phyloP scores from a whole-genome alignment of 2,329 filamentous ascomycete genomes.

The Aspergillus felis region DNA sequence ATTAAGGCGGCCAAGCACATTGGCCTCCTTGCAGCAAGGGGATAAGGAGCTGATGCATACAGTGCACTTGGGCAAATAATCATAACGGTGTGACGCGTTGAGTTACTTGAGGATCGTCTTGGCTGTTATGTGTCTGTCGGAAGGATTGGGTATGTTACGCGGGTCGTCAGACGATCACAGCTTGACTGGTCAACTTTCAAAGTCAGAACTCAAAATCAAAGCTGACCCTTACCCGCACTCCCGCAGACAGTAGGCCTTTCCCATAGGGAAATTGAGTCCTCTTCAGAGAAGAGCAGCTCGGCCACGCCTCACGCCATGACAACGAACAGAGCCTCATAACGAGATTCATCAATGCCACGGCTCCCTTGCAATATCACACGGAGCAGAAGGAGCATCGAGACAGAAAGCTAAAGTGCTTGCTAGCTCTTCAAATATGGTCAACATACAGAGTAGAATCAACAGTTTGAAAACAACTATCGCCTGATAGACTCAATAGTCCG shows the following conservation, averaged over 20 bases:
- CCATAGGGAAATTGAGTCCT: background rate
- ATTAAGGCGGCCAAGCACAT: background rate
- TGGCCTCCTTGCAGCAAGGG: constrained; percentile 9
- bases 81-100: constrained; percentile 22
- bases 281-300: background rate
- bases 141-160: background rate
- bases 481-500: background rate
- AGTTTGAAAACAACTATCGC: background rate
- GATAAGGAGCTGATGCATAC: constrained; percentile 5
- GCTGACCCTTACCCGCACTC: background rate
- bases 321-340: background rate
- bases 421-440: background rate
- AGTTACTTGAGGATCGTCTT: background rate
- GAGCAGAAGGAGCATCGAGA: background rate
- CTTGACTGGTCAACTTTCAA: background rate
- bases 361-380: background rate
- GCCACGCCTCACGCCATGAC: background rate
- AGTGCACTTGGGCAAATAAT: constrained; percentile 6
- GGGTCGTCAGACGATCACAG: background rate
- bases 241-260: background rate
- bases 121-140: constrained; percentile 6
- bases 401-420: background rate
- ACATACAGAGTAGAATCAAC: background rate
- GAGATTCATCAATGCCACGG: background rate
- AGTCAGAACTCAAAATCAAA: background rate